Conservation (phyloP, 768 basidiomycete species). For the Tylopilus sp. region DNA sequence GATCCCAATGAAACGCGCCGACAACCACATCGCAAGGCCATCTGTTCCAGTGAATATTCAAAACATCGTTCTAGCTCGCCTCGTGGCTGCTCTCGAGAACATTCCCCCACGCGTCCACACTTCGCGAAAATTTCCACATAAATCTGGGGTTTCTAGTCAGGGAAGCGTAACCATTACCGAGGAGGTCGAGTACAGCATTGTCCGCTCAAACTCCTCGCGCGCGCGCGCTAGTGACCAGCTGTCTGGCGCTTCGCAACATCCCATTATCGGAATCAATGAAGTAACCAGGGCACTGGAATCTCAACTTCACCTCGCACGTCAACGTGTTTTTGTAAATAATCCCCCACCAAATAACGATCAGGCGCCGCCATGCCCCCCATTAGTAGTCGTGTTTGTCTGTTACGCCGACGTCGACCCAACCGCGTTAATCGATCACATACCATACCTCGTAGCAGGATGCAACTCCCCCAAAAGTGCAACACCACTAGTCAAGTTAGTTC, state of each 20-base stretch:
- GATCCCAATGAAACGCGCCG: neutral
- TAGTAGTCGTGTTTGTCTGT: constrained; percentile 61
- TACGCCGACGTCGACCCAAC: constrained; percentile 72
- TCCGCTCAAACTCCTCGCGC: neutral
- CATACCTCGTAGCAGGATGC: constrained; percentile 70
- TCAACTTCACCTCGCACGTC: constrained; percentile 40
- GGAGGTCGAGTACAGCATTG: neutral
- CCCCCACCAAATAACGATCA: neutral
- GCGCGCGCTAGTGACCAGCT: neutral
- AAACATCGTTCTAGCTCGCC: constrained; percentile 50
- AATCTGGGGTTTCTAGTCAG: neutral
- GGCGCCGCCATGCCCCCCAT: constrained; percentile 6
- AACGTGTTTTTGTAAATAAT: constrained; percentile 5
- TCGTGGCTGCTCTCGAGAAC: constrained; percentile 50
- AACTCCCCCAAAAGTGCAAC: constrained; percentile 45
- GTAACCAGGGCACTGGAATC: constrained; percentile 72
- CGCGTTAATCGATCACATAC: constrained; percentile 69
- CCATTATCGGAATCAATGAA: constrained; percentile 72
- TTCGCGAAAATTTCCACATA: constrained; percentile 14
- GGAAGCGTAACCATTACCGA: constrained; percentile 30
- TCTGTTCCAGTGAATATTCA: constrained; percentile 60
- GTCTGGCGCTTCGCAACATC: constrained; percentile 30
- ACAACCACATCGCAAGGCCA: constrained; percentile 46
- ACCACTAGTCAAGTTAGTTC: constrained; percentile 51
- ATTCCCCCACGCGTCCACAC: constrained; percentile 36